A percentile compares a stretch with the other conserved stretches of the same genome.
Evolutionary conservation across 371 early-diverging fungal genomes (phyloP).

Genomic region (Mortierella sp.): DNA sequence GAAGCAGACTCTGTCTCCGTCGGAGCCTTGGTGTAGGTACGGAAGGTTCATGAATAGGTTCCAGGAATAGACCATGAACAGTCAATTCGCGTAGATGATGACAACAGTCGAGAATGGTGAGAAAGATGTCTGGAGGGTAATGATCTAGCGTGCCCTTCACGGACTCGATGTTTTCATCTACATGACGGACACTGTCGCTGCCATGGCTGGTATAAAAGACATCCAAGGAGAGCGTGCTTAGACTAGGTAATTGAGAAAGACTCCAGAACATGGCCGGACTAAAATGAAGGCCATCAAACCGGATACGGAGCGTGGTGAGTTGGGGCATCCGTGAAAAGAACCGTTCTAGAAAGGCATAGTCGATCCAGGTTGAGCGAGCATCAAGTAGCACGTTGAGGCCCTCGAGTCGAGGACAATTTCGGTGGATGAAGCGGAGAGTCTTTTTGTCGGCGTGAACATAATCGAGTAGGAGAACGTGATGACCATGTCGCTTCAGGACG

Average conservation of each 20-base stretch:
- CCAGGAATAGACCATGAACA: conserved; percentile 17
- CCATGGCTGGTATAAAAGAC: conserved; percentile 1
- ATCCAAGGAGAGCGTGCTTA: conserved; percentile 16
- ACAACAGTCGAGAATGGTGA: conserved; percentile 31
- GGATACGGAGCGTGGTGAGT: conserved; percentile 10
- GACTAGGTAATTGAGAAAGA: conserved; percentile 17
- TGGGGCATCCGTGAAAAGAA: conserved; percentile 16
- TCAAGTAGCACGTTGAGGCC: conserved; percentile 11
- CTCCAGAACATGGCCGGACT: conserved; percentile 36
- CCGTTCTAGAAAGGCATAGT: conserved; percentile 15
- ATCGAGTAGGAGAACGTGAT: conserved; percentile 8
- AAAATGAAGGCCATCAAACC: conserved; percentile 27
- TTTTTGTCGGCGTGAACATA: conserved; percentile 13
- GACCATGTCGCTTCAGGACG: conserved; percentile 22
- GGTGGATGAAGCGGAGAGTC: conserved; percentile 15
- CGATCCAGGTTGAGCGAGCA: conserved; percentile 14
- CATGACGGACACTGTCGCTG: too few relatives aligned
- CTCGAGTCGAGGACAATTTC: conserved; percentile 13
- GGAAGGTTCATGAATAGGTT: conserved; percentile 3
- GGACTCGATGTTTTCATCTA: too few relatives aligned
- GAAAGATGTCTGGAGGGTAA: conserved; percentile 13
- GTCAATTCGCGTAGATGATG: conserved; percentile 3
- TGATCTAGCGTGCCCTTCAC: not conserved
- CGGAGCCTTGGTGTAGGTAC: not conserved
- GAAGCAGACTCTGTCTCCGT: not conserved